Conservation (phyloP, 202 grass and related monocot genomes). For the Bolboschoenoplectus hybrid region DNA sequence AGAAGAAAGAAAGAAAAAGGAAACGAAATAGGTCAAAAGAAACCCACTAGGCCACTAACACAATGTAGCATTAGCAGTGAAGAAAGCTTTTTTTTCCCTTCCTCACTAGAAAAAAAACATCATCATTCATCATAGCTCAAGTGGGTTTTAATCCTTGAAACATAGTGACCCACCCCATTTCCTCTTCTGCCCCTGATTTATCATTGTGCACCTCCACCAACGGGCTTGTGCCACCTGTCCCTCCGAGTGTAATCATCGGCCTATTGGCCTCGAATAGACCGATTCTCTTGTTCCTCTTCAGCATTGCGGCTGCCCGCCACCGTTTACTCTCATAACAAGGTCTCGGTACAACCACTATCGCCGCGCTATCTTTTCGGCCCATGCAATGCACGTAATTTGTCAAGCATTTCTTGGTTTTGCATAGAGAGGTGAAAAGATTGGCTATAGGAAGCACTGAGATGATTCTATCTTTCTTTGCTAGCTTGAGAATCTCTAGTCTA, state of each 20-base stretch:
- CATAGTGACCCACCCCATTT: conserved; percentile 74
- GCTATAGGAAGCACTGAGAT: conserved; percentile 30
- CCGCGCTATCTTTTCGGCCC: conserved; percentile 16
- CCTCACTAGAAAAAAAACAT: conserved; percentile 26
- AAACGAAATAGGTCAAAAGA: conserved; percentile 18
- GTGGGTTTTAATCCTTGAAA: conserved; percentile 84
- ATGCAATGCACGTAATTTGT: conserved; percentile 29
- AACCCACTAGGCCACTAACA: background rate
- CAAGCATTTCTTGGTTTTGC: conserved; percentile 36
- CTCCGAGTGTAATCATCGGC: conserved; percentile 25
- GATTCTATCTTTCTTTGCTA: conserved; percentile 53
- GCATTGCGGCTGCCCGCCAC: conserved; percentile 30
- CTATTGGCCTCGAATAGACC: conserved; percentile 16
- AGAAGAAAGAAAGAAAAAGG: background rate
- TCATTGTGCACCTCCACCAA: conserved; percentile 24
- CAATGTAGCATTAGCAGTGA: background rate
- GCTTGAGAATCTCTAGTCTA: conserved; percentile 84
- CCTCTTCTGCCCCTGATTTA: conserved; percentile 16
- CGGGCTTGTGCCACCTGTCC: background rate
- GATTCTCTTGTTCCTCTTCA: conserved; percentile 47
- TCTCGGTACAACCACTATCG: conserved; percentile 38
- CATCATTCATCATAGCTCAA: conserved; percentile 30
- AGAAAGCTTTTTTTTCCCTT: conserved; percentile 7
- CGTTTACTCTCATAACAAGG: conserved; percentile 24
- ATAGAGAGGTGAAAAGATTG: conserved; percentile 25